Percentiles rank a stretch among this genome's conserved stretches.
Evolutionary conservation across 1,139 yeast species (phyloP).

Genomic region (Hyphopichia khmerensis): DNA sequence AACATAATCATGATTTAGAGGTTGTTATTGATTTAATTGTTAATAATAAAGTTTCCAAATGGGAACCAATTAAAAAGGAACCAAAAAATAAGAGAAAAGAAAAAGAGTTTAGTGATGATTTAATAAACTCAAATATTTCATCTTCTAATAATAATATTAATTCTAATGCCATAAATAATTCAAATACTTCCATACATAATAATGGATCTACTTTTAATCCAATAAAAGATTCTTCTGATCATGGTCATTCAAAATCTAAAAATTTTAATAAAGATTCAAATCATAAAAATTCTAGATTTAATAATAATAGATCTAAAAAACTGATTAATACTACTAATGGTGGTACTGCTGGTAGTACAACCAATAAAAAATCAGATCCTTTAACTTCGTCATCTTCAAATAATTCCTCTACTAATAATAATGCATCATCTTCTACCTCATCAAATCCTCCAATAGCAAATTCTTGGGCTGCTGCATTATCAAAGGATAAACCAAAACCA

Average conservation of each 20-base stretch:
- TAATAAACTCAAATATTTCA: conserved; percentile 8
- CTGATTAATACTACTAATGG: conserved; percentile 3
- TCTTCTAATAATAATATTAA: conserved; percentile 8
- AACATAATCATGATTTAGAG: conserved; percentile 71
- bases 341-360: conserved; percentile 1
- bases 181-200: conserved; percentile 6
- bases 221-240: conserved; percentile 8
- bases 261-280: conserved; percentile 8
- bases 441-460: conserved; percentile 18
- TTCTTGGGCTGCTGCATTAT: conserved; percentile 55
- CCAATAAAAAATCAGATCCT: conserved; percentile 6
- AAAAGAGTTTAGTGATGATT: conserved; percentile 18
- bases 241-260: conserved; percentile 11
- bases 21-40: conserved; percentile 84
- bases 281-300: conserved; percentile 3
- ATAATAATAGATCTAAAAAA: conserved; percentile 3
- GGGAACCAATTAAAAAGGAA: conserved; percentile 58
- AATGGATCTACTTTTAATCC: conserved; percentile 1
- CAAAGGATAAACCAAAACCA: conserved; percentile 37
- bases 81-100: conserved; percentile 46
- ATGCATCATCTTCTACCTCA: not conserved
- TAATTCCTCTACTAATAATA: conserved; percentile 7
- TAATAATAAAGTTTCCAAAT: conserved; percentile 66
- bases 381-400: conserved; percentile 16
- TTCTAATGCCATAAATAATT: not conserved